Conservation (phyloP, 768 basidiomycete genomes). For the Tricholomella constricta region DNA sequence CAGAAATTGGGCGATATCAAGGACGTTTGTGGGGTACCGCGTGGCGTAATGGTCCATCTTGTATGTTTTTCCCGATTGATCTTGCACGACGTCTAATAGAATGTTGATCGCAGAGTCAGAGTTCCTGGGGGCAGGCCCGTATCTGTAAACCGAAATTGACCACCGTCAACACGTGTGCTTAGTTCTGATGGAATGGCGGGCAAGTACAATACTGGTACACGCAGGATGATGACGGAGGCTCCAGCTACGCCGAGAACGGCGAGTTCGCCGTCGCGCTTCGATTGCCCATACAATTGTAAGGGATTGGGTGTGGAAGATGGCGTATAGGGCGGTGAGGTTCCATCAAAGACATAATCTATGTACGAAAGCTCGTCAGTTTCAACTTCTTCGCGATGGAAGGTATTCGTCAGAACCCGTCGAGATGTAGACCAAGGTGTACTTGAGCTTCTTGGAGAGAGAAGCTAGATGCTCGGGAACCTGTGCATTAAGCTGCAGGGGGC, state of each 20-base stretch:
- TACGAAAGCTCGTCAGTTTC: constrained; percentile 2
- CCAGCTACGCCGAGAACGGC: constrained; percentile 64
- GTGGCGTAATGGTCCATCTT: constrained; percentile 97
- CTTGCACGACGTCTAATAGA: constrained; percentile 82
- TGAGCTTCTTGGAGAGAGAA: constrained; percentile 56
- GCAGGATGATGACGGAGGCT: constrained; percentile 66
- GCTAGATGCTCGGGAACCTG: constrained; percentile 76
- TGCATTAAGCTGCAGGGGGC: constrained; percentile 71
- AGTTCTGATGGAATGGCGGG: constrained; percentile 7
- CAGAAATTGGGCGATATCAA: constrained; percentile 86
- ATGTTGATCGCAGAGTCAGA: constrained; percentile 90
- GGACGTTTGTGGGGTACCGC: constrained; percentile 88
- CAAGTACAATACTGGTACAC: constrained; percentile 86
- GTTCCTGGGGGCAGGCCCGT: constrained; percentile 84
- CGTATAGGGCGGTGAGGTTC: constrained; percentile 87
- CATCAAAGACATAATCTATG: constrained; percentile 94
- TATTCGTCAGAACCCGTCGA: constrained; percentile 66
- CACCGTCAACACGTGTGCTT: neutral
- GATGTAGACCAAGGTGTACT: constrained; percentile 83
- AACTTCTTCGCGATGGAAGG: neutral
- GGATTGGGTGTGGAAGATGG: constrained; percentile 77
- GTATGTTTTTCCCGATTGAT: constrained; percentile 85
- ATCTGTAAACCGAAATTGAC: constrained; percentile 47
- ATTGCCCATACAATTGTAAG: constrained; percentile 83
- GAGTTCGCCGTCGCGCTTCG: constrained; percentile 86